Base-by-base conservation (phyloP, 73 alveolate genomes). In the Effrenium voratum region DNA sequence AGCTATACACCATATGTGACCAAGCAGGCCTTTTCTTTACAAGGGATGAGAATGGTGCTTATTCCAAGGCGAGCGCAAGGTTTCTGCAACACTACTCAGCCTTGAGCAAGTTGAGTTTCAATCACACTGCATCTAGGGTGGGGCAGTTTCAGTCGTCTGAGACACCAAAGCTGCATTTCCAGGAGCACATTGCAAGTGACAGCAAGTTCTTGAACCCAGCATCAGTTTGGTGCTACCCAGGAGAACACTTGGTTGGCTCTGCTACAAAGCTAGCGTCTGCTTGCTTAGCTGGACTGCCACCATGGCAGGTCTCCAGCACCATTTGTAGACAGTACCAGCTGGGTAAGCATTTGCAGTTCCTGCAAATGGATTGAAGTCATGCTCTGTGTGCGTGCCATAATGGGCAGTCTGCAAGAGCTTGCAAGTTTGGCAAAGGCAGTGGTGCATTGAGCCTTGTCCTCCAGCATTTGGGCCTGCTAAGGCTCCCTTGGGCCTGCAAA, bases 21-120 rank as follows among this genome's bases (percentile, higher is more conserved):
- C 50, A 36, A 0, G 79, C 43, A 0, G 79, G 79, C 2, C 79
- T 66, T 30, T 66, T 66, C 30, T 30, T 66, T 13, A 66, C 79
- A 24, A 40, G 2, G 16, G 79, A 30, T 24, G 41, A 66, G 40
- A 40, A 24, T n/a, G 79, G 41, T 66, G 16, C 30, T n/a, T 66
- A 66, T 40, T 40, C 16, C 41, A 30, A 66, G 40, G 16, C 83
- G 36, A 30, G 50, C 46, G 36, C 44, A 34, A 76, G 43, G 86
- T 76, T 76, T 76, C 46, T 76, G 86, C 86, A 76, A 30, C 43
- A 76, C 86, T 76, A 76, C 59, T 15, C 16, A n/a, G 30, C 30
- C 41, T 40, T 66, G 79, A 66, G 79, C 79, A 66, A 30, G 30
- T 66, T 24, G 41, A 66, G 79, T 40, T 66, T 28, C 30, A 40